phyloP scores from a whole-genome alignment of 768 basidiomycete species.

The Mycena leptocephala region DNA sequence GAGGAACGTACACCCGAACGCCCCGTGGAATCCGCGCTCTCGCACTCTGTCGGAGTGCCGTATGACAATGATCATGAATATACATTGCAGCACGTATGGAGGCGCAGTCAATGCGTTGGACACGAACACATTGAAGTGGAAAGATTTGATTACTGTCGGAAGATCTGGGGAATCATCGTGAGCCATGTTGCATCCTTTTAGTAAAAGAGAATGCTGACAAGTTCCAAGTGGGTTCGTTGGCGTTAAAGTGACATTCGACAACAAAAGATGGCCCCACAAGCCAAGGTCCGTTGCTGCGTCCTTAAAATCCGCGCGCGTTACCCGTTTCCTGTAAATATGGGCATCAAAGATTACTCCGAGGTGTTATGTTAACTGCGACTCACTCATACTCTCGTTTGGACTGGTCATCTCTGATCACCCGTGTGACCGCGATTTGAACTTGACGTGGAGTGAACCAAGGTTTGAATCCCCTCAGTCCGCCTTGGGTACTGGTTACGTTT shows the following conservation, averaged over 20 bases:
- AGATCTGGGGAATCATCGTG: constrained; percentile 48
- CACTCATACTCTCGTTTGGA: constrained; percentile 58
- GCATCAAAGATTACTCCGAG: neutral
- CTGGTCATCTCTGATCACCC: constrained; percentile 56
- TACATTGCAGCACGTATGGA: constrained; percentile 54
- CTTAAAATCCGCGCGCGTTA: constrained; percentile 53
- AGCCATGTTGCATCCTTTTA: neutral
- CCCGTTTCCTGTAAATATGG: constrained; percentile 44
- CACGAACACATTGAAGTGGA: constrained; percentile 54
- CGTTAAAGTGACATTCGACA: constrained; percentile 54
- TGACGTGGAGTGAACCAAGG: constrained; percentile 55
- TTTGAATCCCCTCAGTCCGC: constrained; percentile 51
- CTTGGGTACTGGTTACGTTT: constrained; percentile 46
- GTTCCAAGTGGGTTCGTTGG: constrained; percentile 55
- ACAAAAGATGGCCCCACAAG: constrained; percentile 53
- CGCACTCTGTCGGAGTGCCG: constrained; percentile 51
- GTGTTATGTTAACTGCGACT: constrained; percentile 12
- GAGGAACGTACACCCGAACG: constrained; percentile 49
- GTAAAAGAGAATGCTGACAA: constrained; percentile 42
- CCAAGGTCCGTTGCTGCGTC: constrained; percentile 54
- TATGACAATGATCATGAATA: constrained; percentile 50
- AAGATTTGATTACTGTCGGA: constrained; percentile 57
- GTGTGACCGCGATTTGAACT: constrained; percentile 53
- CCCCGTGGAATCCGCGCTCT: constrained; percentile 55
- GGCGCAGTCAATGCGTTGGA: constrained; percentile 58